Conservation (phyloP, 139 green algal species). For the Chlamydomonas sphaeroides region DNA sequence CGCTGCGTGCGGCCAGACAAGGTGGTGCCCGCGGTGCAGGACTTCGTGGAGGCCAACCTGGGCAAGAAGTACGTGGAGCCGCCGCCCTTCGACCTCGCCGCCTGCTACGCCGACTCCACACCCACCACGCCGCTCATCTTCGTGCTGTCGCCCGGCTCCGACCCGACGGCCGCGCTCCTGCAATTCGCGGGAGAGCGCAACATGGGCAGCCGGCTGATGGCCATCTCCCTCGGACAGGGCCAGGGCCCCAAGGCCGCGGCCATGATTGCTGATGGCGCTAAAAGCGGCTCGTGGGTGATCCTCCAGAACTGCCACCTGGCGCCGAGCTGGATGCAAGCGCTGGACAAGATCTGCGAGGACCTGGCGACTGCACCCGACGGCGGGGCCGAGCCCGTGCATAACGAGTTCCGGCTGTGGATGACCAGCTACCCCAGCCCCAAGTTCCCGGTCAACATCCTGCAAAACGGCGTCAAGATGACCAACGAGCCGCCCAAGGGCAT, state of each 20-base stretch:
- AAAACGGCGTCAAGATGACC: constrained; percentile 84
- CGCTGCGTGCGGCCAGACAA: constrained; percentile 79
- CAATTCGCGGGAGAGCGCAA: constrained; percentile 58
- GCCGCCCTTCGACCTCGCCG: constrained; percentile 70
- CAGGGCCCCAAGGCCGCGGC: constrained; percentile 81
- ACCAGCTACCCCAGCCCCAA: constrained; percentile 72
- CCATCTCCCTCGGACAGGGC: constrained; percentile 76
- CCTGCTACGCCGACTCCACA: constrained; percentile 79
- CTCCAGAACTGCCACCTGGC: constrained; percentile 82
- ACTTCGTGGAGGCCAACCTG: constrained; percentile 57
- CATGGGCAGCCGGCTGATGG: constrained; percentile 65
- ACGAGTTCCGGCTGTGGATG: constrained; percentile 81
- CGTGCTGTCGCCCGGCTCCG: constrained; percentile 76
- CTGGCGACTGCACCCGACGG: constrained; percentile 40
- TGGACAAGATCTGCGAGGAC: constrained; percentile 82
- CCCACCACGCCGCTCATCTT: constrained; percentile 79
- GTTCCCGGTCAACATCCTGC: constrained; percentile 79
- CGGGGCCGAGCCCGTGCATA: constrained; percentile 56
- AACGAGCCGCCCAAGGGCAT: constrained; percentile 83
- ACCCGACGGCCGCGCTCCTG: constrained; percentile 79
- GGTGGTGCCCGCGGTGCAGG: constrained; percentile 71
- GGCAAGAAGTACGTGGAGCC: constrained; percentile 76
- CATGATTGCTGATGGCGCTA: constrained; percentile 70
- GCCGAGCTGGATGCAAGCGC: constrained; percentile 74
- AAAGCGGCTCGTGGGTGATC: constrained; percentile 68